Evolutionary conservation across 768 basidiomycete species (phyloP).

Genomic region (Neoboletus subvelutipes): DNA sequence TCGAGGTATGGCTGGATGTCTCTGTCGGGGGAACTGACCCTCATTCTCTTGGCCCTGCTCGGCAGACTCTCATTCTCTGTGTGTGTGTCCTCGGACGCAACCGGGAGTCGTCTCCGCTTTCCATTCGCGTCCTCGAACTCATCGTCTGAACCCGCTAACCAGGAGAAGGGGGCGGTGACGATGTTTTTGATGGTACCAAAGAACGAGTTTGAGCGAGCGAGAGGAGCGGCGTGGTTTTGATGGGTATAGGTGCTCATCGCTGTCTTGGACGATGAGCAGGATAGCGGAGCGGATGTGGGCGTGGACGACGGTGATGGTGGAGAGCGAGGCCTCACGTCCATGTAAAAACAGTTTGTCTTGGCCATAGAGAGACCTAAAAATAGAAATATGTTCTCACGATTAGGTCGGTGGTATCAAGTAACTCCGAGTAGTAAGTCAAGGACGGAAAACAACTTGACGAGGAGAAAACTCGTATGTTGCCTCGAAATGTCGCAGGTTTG

Average conservation of each 20-base stretch:
- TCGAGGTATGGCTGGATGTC: conserved; percentile 49
- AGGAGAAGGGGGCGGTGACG: conserved; percentile 58
- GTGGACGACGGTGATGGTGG: conserved; percentile 21
- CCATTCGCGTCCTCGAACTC: conserved; percentile 50
- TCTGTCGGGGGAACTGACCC: conserved; percentile 49
- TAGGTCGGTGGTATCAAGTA: background rate
- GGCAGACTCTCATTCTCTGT: conserved; percentile 36
- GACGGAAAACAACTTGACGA: no score
- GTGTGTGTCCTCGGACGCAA: conserved; percentile 20
- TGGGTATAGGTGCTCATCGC: conserved; percentile 33
- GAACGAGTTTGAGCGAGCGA: conserved; percentile 58
- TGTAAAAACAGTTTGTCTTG: conserved; percentile 26
- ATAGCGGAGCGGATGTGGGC: conserved; percentile 18
- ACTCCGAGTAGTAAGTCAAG: no score
- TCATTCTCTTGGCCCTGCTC: conserved; percentile 49
- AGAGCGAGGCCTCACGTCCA: conserved; percentile 19
- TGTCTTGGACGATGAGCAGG: conserved; percentile 17
- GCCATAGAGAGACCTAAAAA: conserved; percentile 3
- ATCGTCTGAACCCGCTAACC: conserved; percentile 53
- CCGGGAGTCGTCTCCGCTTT: conserved; percentile 52
- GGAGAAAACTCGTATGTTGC: conserved; percentile 14
- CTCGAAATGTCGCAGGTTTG: conserved; percentile 10
- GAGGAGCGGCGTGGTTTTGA: conserved; percentile 30
- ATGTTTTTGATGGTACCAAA: conserved; percentile 63
- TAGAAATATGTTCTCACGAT: conserved; percentile 15